phyloP scores from a whole-genome alignment of 768 basidiomycete species.

The Leccinum obscurum region DNA sequence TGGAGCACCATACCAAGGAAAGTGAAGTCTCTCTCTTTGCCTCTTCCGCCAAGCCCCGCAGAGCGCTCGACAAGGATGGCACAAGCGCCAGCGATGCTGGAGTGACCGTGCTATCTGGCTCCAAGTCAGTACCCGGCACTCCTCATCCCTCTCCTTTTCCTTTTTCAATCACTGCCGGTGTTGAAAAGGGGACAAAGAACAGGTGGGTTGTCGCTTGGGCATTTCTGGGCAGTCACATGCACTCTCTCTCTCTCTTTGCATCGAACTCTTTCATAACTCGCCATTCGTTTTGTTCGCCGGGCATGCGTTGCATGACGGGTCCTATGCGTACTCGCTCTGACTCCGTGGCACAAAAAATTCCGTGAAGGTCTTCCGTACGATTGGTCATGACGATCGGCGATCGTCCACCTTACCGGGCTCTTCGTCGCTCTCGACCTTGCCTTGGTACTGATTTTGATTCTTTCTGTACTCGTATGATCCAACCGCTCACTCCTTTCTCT shows the following conservation, averaged over 20 bases:
- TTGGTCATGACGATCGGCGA: conserved; percentile 1
- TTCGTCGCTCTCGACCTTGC: not conserved
- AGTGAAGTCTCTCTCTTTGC: conserved; percentile 26
- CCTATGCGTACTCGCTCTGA: not conserved
- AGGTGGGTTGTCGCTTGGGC: conserved; percentile 48
- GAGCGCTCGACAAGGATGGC: conserved; percentile 1
- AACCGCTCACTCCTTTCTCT: conserved; percentile 7
- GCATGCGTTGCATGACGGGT: not conserved
- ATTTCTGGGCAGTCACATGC: not conserved
- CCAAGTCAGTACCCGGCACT: conserved; percentile 21
- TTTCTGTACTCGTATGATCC: not conserved
- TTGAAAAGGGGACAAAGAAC: conserved; percentile 94
- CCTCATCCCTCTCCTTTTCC: conserved; percentile 50
- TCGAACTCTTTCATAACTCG: not conserved
- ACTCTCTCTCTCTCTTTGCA: not conserved
- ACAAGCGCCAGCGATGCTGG: not conserved
- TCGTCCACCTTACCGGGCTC: conserved; percentile 4
- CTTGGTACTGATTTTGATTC: not conserved
- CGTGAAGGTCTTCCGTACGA: not conserved
- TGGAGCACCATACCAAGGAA: conserved; percentile 86
- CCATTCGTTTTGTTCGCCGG: not conserved
- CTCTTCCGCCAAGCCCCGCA: conserved; percentile 11
- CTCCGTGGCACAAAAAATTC: not conserved
- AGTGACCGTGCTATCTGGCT: conserved; percentile 6
- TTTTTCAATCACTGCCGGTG: conserved; percentile 92